These are phyloP conservation scores for Paramecium primaurelia DNA, from an alignment of 73 alveolate genomes.

Conservation along the genomic window DNA sequence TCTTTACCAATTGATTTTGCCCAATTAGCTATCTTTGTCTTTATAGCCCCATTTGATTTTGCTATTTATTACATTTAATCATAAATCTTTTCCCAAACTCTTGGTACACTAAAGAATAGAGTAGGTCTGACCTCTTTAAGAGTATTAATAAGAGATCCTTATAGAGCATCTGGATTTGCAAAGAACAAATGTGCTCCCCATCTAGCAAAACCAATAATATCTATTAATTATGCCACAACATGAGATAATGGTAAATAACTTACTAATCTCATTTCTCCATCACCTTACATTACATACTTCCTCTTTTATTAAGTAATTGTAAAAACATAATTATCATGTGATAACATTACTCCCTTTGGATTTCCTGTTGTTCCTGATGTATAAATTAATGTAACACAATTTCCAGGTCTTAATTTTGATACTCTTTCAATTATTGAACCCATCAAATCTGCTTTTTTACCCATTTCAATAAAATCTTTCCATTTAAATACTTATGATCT, in stretches of 20 bases:
- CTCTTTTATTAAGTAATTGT: background rate
- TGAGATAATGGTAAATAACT: slow-evolving; percentile 84
- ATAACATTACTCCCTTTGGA: slow-evolving; percentile 89
- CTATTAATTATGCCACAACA: slow-evolving; percentile 78
- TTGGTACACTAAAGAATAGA: slow-evolving; percentile 84
- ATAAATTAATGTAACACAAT: slow-evolving; percentile 77
- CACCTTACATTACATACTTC: slow-evolving; percentile 34
- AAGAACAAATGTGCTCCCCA: slow-evolving; percentile 66
- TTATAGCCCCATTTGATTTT: slow-evolving; percentile 61
- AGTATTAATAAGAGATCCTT: slow-evolving; percentile 82
- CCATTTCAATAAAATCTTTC: slow-evolving; percentile 70
- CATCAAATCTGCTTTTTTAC: slow-evolving; percentile 11
- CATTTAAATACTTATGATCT: slow-evolving; percentile 65
- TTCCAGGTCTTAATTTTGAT: slow-evolving; percentile 64
- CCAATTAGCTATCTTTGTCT: slow-evolving; percentile 71
- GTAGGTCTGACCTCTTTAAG: slow-evolving; percentile 82
- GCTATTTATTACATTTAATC: slow-evolving; percentile 79
- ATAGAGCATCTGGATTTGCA: slow-evolving; percentile 85
- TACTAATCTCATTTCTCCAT: slow-evolving; percentile 72
- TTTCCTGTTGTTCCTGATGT: slow-evolving; percentile 91
- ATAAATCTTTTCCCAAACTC: slow-evolving; percentile 91
- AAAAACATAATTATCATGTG: slow-evolving; percentile 78
- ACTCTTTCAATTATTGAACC: background rate
- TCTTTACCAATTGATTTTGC: slow-evolving; percentile 69
- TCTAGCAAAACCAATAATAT: slow-evolving; percentile 58